Conservation (phyloP, 805 yeast species). For the Suhomyces sp. region DNA sequence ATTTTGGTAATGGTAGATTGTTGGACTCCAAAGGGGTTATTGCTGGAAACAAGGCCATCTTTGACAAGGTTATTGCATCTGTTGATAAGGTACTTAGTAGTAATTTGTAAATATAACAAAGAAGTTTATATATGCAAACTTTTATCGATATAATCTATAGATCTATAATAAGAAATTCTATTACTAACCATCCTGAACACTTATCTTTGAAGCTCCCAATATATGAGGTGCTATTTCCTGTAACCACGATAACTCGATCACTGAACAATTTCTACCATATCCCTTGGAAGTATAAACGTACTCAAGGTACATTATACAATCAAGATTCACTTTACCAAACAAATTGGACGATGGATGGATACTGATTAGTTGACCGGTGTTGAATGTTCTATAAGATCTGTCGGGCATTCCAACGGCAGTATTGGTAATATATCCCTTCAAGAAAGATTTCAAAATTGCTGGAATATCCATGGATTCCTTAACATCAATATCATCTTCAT, state of each 20-base stretch:
- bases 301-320: constrained; percentile 92
- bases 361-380: constrained; percentile 79
- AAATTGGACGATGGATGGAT: constrained; percentile 89
- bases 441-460: constrained; percentile 69
- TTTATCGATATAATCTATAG: too few species aligned
- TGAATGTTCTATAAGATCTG: constrained; percentile 82
- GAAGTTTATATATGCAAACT: too few species aligned
- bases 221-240: constrained; percentile 76
- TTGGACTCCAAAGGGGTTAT: constrained; percentile 88
- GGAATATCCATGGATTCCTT: constrained; percentile 49
- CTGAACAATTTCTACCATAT: constrained; percentile 86
- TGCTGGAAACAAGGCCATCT: constrained; percentile 63
- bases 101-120: too few species aligned
- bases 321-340: constrained; percentile 70
- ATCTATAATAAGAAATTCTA: too few species aligned
- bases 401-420: constrained; percentile 96
- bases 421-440: constrained; percentile 80
- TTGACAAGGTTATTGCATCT: constrained; percentile 49
- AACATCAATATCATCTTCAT: constrained; percentile 14
- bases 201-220: constrained; percentile 43
- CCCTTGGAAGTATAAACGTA: constrained; percentile 92
- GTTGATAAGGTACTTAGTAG: constrained; percentile 32
- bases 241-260: constrained; percentile 79
- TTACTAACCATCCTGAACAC: too few species aligned
- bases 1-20: constrained; percentile 84